Evolutionary conservation across 2,329 filamentous ascomycete species (phyloP), one percentile per base, ranked within the genome.

Genomic region (Pseudocercospora crystallina): DNA sequence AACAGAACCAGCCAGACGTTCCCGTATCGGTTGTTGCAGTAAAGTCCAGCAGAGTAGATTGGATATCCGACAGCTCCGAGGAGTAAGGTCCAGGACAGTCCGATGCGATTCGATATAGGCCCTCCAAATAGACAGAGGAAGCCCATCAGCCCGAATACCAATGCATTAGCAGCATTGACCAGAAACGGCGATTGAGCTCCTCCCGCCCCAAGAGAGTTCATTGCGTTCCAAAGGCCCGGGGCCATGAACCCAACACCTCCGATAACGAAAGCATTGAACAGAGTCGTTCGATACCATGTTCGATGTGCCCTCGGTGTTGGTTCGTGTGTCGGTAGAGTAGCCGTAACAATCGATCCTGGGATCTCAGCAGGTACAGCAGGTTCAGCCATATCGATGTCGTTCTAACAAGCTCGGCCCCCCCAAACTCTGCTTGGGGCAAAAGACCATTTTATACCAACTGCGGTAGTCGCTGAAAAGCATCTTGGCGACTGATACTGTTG

Each of bases 251-350:
- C 79, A 0, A 80, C 77, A 11, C 69, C 71, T 10, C 79, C 78
- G 39, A 80, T 79, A 12, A 81, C 69, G 41, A 74, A 75, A 34
- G 77, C 77, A 59, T 81, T 79, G 69, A 79, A 80, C 1, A 81
- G 69, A 0, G 76, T 79, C 2, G 71, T 72, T 44, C 71, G 75
- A 54, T 80, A 77, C 78, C 78, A 81, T 47, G 52, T 65, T 30
- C 58, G 41, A 15, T 47, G 39, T 30, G 47, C 20, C 8, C 11
- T 17, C 20, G 35, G 13, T 26, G 26, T 32, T 9, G 49, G 49
- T 31, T 52, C 49, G 17, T 52, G 37, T 5, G 20, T 52, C 3
- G 49, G 49, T 13, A 52, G 38, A 32, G 45, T 41, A 17, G 45
- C 40, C 20, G 44, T 44, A 17, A 48, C 36, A 15, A 33, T 52